Conservation (phyloP, 2,329 filamentous ascomycete genomes). For the Penicillium crustosum region DNA sequence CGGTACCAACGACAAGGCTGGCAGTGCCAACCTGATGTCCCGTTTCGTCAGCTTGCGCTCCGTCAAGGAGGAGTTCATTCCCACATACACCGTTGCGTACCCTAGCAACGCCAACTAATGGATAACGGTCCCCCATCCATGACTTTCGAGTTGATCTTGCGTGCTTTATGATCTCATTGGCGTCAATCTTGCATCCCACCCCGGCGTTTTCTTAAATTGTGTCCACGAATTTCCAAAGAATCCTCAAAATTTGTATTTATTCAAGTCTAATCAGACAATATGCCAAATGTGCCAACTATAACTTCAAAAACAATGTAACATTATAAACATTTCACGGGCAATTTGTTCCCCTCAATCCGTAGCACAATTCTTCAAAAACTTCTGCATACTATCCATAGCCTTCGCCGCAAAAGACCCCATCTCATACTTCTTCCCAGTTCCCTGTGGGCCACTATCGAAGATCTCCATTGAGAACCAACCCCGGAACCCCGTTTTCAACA, state of each 20-base stretch:
- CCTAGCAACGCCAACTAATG: slow-evolving; percentile 66
- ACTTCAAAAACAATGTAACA: not conserved
- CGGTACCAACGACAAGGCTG: slow-evolving; percentile 73
- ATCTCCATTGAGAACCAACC: slow-evolving; percentile 70
- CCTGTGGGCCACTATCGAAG: slow-evolving; percentile 61
- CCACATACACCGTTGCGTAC: slow-evolving; percentile 64
- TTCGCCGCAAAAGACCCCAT: slow-evolving; percentile 51
- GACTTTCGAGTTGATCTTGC: slow-evolving; percentile 2
- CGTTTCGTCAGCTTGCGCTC: slow-evolving; percentile 67
- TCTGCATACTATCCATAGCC: slow-evolving; percentile 52
- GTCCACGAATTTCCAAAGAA: slow-evolving; percentile 1
- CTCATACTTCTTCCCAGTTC: slow-evolving; percentile 54
- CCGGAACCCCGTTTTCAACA: slow-evolving; percentile 66
- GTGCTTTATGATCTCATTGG: slow-evolving; percentile 23
- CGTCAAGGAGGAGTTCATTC: slow-evolving; percentile 73
- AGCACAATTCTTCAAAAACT: slow-evolving; percentile 44
- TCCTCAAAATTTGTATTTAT: slow-evolving; percentile 6
- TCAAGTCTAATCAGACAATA: slow-evolving; percentile 2
- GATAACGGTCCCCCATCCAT: not conserved
- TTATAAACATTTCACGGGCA: not conserved
- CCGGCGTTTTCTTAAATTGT: slow-evolving; percentile 18
- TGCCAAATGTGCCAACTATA: not conserved
- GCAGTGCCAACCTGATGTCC: slow-evolving; percentile 62
- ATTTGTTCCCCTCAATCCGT: slow-evolving; percentile 5
- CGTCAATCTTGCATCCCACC: slow-evolving; percentile 23